Evolutionary conservation across 139 green algal species (phyloP).

Genomic region (Picochlorum sp.): DNA sequence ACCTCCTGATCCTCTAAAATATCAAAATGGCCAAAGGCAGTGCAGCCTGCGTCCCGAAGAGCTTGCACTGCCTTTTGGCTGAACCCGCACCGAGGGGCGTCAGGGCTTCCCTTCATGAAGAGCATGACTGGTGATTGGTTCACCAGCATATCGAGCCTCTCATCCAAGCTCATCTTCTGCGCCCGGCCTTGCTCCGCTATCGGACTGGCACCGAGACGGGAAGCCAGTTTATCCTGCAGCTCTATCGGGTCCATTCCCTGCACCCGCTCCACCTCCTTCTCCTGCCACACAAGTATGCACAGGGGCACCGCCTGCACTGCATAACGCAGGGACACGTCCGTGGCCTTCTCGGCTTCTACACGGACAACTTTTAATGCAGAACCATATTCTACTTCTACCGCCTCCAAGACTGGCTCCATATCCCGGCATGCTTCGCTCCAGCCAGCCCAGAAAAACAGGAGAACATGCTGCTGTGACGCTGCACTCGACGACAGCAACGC

Average conservation of each 20-base stretch:
- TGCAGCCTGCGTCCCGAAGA: constrained; percentile 29
- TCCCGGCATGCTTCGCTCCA: constrained; percentile 78
- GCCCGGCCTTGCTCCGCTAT: neutral
- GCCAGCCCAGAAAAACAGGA: constrained; percentile 68
- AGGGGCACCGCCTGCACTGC: constrained; percentile 64
- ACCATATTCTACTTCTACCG: constrained; percentile 42
- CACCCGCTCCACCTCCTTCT: constrained; percentile 45
- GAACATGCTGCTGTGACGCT: constrained; percentile 29
- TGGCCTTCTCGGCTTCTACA: constrained; percentile 74
- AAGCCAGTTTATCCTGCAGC: neutral
- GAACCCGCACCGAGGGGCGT: constrained; percentile 81
- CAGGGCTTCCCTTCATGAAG: constrained; percentile 81
- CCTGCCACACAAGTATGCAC: constrained; percentile 56
- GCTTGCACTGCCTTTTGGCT: constrained; percentile 60
- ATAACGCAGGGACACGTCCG: constrained; percentile 59
- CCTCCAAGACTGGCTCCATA: constrained; percentile 54
- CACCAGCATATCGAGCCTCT: constrained; percentile 52
- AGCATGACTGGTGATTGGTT: constrained; percentile 47
- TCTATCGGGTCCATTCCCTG: constrained; percentile 65
- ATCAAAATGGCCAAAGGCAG: constrained; percentile 74
- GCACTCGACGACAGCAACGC: neutral
- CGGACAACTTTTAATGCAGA: constrained; percentile 17
- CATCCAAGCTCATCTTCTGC: neutral
- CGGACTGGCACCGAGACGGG: neutral
- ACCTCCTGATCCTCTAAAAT: constrained; percentile 76